Conservation (phyloP, 331 rosid genomes). For the Dryas integrifolia region DNA sequence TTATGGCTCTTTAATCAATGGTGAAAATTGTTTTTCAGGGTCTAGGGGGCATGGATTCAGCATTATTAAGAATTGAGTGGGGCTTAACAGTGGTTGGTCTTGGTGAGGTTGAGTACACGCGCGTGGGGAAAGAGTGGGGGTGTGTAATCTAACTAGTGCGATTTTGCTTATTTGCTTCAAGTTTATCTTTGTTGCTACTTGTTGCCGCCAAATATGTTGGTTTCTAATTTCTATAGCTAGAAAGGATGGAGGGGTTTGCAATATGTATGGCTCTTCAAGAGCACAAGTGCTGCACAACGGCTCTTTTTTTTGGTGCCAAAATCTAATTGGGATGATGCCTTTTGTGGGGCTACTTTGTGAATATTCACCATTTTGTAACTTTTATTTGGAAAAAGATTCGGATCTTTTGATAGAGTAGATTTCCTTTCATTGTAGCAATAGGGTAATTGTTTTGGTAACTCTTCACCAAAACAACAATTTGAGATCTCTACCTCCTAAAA, state of each 20-base stretch:
- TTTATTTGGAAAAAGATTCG: neutral
- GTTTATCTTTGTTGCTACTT: slow-evolving; percentile 10
- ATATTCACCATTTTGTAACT: slow-evolving; percentile 3
- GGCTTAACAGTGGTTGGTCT: neutral
- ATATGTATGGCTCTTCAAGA: neutral
- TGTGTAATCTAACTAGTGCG: neutral
- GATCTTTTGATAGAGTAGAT: no score
- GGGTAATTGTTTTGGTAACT: no score
- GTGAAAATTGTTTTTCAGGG: no score
- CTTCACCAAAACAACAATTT: no score
- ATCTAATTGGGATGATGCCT: neutral
- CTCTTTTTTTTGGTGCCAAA: slow-evolving; percentile 22
- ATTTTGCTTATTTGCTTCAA: slow-evolving; percentile 13
- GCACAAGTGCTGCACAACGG: slow-evolving; percentile 15
- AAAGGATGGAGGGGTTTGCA: neutral
- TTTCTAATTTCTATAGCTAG: neutral
- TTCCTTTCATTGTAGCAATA: no score
- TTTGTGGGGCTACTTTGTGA: neutral
- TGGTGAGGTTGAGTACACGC: slow-evolving; percentile 25
- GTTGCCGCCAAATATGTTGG: slow-evolving; percentile 76
- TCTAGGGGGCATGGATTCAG: neutral
- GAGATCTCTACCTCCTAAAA: no score
- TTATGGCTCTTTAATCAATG: no score
- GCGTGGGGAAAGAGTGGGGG: slow-evolving; percentile 5
- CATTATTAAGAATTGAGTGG: neutral